phyloP scores from a whole-genome alignment of 352 stramenopile genomes.

The Phytopythium helicoides region DNA sequence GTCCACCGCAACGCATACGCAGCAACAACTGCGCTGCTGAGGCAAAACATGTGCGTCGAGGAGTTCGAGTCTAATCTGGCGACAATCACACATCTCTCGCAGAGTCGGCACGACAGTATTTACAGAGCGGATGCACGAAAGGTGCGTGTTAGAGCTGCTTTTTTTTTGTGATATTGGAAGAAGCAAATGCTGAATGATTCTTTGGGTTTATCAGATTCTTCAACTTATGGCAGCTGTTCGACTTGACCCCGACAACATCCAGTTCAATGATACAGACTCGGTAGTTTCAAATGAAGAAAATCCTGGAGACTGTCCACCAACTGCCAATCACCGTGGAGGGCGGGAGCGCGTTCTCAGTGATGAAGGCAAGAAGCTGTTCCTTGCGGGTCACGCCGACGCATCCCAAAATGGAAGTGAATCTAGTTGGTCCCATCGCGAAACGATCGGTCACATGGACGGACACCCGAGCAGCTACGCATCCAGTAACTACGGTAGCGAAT shows the following conservation, averaged over 20 bases:
- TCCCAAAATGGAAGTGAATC: slow-evolving; percentile 29
- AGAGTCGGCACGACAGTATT: slow-evolving; percentile 81
- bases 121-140: slow-evolving; percentile 80
- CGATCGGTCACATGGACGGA: slow-evolving; percentile 30
- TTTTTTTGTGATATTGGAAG: neutral
- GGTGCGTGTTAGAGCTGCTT: slow-evolving; percentile 14
- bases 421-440: slow-evolving; percentile 19
- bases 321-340: slow-evolving; percentile 59
- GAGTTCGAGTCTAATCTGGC: slow-evolving; percentile 79
- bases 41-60: slow-evolving; percentile 74
- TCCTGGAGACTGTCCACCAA: slow-evolving; percentile 54
- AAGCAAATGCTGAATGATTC: neutral
- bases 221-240: slow-evolving; percentile 80
- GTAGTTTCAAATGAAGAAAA: slow-evolving; percentile 44
- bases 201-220: slow-evolving; percentile 35
- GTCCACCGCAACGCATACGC: slow-evolving; percentile 79
- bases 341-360: slow-evolving; percentile 78
- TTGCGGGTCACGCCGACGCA: slow-evolving; percentile 43
- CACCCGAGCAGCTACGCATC: slow-evolving; percentile 45
- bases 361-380: slow-evolving; percentile 83
- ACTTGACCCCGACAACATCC: slow-evolving; percentile 73
- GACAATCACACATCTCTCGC: slow-evolving; percentile 80
- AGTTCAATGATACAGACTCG: slow-evolving; percentile 64
- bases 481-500: slow-evolving; percentile 50
- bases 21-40: slow-evolving; percentile 65